These are phyloP conservation scores for Dentipellis fragilis DNA, from an alignment of 768 basidiomycete species.

Conservation along the genomic window DNA sequence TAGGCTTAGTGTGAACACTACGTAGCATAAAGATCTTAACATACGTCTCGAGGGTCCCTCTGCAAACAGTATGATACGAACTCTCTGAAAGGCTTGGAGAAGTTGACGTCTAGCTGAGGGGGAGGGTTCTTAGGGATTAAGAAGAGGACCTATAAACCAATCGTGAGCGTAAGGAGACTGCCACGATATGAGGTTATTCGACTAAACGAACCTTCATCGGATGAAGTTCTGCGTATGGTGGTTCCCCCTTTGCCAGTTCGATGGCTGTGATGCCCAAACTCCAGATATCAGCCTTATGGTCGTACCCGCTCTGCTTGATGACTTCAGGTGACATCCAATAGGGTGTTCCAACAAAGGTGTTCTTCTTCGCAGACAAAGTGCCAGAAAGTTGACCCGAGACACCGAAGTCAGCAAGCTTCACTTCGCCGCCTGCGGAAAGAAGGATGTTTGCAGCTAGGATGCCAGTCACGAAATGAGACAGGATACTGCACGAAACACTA, in stretches of 20 bases:
- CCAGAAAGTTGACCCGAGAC: slow-evolving; percentile 96
- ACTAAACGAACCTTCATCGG: slow-evolving; percentile 82
- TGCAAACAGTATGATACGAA: slow-evolving; percentile 91
- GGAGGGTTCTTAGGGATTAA: slow-evolving; percentile 97
- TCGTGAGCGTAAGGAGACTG: background rate
- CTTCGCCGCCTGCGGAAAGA: slow-evolving; percentile 84
- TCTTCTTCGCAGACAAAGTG: slow-evolving; percentile 89
- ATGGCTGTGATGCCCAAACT: slow-evolving; percentile 95
- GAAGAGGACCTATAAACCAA: slow-evolving; percentile 71
- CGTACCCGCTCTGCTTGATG: slow-evolving; percentile 99
- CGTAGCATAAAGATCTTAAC: slow-evolving; percentile 13
- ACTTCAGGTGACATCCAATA: slow-evolving; percentile 99
- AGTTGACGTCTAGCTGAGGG: slow-evolving; percentile 80
- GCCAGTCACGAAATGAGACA: background rate
- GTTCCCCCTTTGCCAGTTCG: slow-evolving; percentile 94
- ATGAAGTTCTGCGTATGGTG: slow-evolving; percentile 95
- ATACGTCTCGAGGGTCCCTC: slow-evolving; percentile 84
- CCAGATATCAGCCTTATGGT: slow-evolving; percentile 99
- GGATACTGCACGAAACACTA: background rate
- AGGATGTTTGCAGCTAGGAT: slow-evolving; percentile 89
- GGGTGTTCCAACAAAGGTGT: slow-evolving; percentile 95
- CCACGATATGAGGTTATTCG: background rate
- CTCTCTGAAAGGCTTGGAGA: slow-evolving; percentile 88
- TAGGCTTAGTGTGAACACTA: background rate
- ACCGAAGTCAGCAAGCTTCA: slow-evolving; percentile 97